Base-by-base conservation (phyloP, 371 early-diverging fungal species). In the Lichtheimia corymbifera region DNA sequence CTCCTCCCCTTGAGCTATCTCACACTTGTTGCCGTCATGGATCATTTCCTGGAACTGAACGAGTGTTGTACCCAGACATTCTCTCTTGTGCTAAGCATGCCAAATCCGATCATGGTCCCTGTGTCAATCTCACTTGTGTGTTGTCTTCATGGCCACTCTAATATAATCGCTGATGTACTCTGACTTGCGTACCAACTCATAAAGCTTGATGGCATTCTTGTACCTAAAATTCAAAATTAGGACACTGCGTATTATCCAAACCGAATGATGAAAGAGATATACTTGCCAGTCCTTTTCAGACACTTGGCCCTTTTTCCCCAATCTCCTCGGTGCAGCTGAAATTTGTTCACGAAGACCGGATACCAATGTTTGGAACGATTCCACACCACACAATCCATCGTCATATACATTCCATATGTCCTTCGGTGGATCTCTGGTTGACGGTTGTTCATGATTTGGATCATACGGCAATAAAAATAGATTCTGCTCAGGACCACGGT, bases 231-330 rank as follows among this genome's bases (percentile, higher is more conserved):
- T 7, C 47, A 2, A 12, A 40, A 11, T 13, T 22, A n/a, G 1
- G 4, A 45, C 49, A 14, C 42, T 24, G 12, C 25, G 22, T 50
- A 15, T 4, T 24, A n/a, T 27, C 13, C 22, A 62, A 62, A 5
- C 22, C 13, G 35, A 14, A 51, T 7, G 12, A n/a, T 5, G 20
- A 40, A 27, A 58, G 1, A 25, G 3, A 5, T 11, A 7, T 49
- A 57, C 57, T 24, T 62, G 71, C 83, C 83, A 83, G 20, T 83
- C 83, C 42, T 75, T 76, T 68, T 83, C 83, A 17, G 83, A 83
- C 5, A 83, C 60, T 50, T 83, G 78, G 1, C 76, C 80, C 30
- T 74, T 76, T 61, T 70, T 81, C 1, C 80, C 78, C 3, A 62
- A 45, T 55, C 65, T 71, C 57, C 85, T 57, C 1, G 85, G 82